Conservation (phyloP, 202 grass and related monocot genomes). For the Brachypodium distachyon region DNA sequence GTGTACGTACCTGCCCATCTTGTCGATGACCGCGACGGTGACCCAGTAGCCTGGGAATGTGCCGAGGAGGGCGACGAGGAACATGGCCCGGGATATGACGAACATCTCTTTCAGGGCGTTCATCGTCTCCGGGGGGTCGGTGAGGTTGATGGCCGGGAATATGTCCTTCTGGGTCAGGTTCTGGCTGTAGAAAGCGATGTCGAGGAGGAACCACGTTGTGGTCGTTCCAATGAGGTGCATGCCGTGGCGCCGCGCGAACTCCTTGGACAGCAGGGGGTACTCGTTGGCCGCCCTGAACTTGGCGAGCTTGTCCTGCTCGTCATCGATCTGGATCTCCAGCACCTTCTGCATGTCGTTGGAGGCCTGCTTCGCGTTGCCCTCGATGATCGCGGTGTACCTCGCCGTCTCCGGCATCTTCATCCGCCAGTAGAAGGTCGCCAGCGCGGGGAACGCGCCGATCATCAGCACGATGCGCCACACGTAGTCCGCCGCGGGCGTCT, state of each 20-base stretch:
- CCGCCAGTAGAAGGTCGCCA: constrained; percentile 59
- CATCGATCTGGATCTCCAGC: constrained; percentile 24
- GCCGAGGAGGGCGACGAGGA: constrained; percentile 53
- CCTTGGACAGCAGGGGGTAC: constrained; percentile 24
- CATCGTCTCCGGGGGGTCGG: not conserved
- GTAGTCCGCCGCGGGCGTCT: constrained; percentile 29
- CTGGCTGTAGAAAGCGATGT: constrained; percentile 74
- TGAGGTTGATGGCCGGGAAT: constrained; percentile 41
- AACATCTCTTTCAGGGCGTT: constrained; percentile 53
- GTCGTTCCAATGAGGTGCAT: constrained; percentile 41
- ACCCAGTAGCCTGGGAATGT: constrained; percentile 69
- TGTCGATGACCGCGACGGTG: constrained; percentile 59
- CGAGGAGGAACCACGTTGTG: constrained; percentile 60
- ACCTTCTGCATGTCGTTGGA: constrained; percentile 46
- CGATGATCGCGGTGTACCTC: constrained; percentile 51
- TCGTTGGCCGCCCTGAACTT: constrained; percentile 29
- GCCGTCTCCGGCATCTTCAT: constrained; percentile 80
- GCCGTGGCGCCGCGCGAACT: constrained; percentile 41
- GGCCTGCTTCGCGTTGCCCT: constrained; percentile 54
- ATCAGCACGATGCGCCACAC: constrained; percentile 59
- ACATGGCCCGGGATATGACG: constrained; percentile 44
- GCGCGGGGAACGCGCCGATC: constrained; percentile 43
- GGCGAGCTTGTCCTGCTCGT: constrained; percentile 25
- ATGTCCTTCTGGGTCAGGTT: constrained; percentile 67
- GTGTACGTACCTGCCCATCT: constrained; percentile 33